A percentile compares a stretch with the other conserved stretches of the same genome.
phyloP scores from a whole-genome alignment of 495 filamentous ascomycete genomes.

The Chaetomium cochliodes region DNA sequence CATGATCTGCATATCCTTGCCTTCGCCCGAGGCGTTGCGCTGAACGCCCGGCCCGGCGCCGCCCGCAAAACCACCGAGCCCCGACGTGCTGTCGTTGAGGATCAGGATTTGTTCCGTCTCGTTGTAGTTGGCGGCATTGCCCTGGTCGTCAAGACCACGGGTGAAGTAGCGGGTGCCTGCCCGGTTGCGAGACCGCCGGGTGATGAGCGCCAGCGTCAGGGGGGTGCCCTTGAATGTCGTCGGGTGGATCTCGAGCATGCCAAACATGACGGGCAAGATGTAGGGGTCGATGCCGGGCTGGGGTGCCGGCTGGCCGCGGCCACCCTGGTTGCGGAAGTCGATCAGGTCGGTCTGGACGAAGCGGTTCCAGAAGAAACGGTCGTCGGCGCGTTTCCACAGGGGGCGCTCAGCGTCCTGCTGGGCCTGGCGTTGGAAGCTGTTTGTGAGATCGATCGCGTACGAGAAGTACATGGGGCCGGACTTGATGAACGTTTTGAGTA shows the following conservation, averaged over 20 bases:
- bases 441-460: conserved; percentile 92
- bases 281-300: conserved; percentile 84
- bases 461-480: conserved; percentile 95
- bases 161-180: conserved; percentile 94
- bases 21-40: conserved; percentile 41
- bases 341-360: conserved; percentile 91
- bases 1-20: conserved; percentile 78
- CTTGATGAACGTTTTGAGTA: conserved; percentile 76
- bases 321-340: conserved; percentile 63
- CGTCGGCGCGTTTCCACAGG: conserved; percentile 89
- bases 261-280: conserved; percentile 91
- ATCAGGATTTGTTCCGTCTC: conserved; percentile 93
- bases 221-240: conserved; percentile 79
- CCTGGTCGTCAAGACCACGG: conserved; percentile 84
- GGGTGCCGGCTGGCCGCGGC: conserved; percentile 56
- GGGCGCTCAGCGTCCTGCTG: conserved; percentile 65
- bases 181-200: conserved; percentile 78
- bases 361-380: conserved; percentile 98
- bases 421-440: conserved; percentile 88
- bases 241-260: conserved; percentile 82
- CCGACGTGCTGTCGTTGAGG: conserved; percentile 71
- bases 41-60: conserved; percentile 69
- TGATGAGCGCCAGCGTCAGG: conserved; percentile 82
- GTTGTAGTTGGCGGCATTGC: conserved; percentile 96
- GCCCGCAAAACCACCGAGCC: conserved; percentile 77